Evolutionary conservation across 1,284 basidiomycete species (phyloP), one percentile per base, ranked within the genome.

Genomic region (Volvariella volvacea): DNA sequence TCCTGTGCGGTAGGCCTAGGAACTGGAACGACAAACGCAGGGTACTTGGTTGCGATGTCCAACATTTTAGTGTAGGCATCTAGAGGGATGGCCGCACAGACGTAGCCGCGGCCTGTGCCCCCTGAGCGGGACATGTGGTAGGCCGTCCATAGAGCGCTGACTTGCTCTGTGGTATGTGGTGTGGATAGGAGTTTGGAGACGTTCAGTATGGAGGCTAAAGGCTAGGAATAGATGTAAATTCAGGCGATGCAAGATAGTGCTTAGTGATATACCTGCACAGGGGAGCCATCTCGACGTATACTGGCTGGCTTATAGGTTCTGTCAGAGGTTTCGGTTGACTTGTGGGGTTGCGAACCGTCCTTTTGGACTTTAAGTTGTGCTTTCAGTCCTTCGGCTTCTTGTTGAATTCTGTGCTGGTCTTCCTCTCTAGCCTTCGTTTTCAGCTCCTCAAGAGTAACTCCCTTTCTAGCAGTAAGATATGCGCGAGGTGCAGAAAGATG

Each of bases 131-230:
- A 79, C 14, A 80, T 76, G 61, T 96, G 92, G 57, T 92, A 96
- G 0, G 86, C 76, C n/a, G 79, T 88, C 93, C 93, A 96, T 1
- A 96, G 72, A 1, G 82, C 73, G 3, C 80, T 76, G 51, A 97
- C 74, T 57, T 88, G 83, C 7, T 78, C 73, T 2, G 82, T 50
- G 1, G 85, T 83, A 54, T 92, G 88, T 0, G 86, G 79, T 2
- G 74, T 76, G 20, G 78, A 68, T 39, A 89, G 59, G 7, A 94
- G 64, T 45, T 82, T 78, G 14, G 79, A 67, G 10, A 93, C 62
- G 62, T 94, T 91, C 53, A 96, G 67, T 47, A 95, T 86, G 7
- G 76, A 79, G 15, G 80, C 76, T 12, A 96, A 71, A 14, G 91
- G 83, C 92, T 95, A 53, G 42, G 39, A 22, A 37, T 16, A 41